Conservation (phyloP, 2,329 filamentous ascomycete genomes). For the Hypoxylon sp. region DNA sequence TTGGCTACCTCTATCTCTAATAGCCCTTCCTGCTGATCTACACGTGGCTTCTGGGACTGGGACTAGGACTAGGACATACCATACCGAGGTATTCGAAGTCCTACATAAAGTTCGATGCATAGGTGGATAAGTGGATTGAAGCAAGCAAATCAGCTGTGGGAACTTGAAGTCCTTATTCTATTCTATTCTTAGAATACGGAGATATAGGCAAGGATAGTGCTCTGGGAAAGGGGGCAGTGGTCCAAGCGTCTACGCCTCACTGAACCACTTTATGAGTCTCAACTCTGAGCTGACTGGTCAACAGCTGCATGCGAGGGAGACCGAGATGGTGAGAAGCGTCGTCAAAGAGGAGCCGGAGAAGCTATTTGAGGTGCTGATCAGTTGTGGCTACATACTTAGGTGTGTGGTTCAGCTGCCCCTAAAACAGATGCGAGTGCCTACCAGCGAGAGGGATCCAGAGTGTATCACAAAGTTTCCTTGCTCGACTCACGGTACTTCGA, state of each 20-base stretch:
- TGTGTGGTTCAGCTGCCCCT: not conserved
- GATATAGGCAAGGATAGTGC: not conserved
- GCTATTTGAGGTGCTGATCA: not conserved
- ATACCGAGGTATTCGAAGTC: not conserved
- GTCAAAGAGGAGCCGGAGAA: constrained; percentile 1
- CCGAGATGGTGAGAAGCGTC: constrained; percentile 6
- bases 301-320: not conserved
- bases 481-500: constrained; percentile 1
- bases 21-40: constrained; percentile 5
- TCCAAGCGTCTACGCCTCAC: constrained; percentile 21
- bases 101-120: not conserved
- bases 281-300: constrained; percentile 5
- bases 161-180: constrained; percentile 2
- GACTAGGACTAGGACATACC: not conserved
- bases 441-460: not conserved
- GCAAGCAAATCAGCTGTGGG: constrained; percentile 13
- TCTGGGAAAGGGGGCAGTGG: constrained; percentile 13
- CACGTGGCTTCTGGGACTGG: constrained; percentile 10
- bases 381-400: not conserved
- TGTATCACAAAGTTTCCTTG: constrained; percentile 1
- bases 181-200: constrained; percentile 5
- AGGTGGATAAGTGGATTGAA: constrained; percentile 5
- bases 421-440: not conserved
- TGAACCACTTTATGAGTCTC: constrained; percentile 6
- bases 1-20: constrained; percentile 1